These are phyloP conservation scores for Kwoniella shandongensis DNA, from an alignment of 768 basidiomycete species.

Conservation along the genomic window DNA sequence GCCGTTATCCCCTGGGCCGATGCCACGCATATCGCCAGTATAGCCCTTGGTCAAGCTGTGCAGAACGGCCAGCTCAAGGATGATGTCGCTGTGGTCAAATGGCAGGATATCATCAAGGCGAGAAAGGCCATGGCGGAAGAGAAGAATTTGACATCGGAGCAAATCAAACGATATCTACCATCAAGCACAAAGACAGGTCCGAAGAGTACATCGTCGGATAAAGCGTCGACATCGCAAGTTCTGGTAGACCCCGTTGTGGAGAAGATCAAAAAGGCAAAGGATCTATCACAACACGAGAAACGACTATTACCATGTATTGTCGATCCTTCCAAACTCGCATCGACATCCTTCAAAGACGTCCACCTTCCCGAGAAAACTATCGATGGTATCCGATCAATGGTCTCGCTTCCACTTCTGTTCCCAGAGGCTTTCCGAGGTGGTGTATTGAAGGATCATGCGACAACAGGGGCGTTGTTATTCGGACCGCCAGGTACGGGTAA, in stretches of 20 bases:
- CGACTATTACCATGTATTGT: conserved; percentile 81
- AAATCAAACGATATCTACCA: conserved; percentile 20
- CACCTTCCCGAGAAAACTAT: conserved; percentile 85
- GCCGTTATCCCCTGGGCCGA: conserved; percentile 14
- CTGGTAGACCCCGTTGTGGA: conserved; percentile 68
- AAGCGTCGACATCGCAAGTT: conserved; percentile 21
- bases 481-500: conserved; percentile 91
- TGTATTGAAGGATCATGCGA: conserved; percentile 84
- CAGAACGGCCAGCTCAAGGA: background rate
- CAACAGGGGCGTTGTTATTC: conserved; percentile 86
- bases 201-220: conserved; percentile 30
- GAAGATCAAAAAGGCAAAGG: conserved; percentile 68
- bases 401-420: conserved; percentile 81
- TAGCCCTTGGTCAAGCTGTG: conserved; percentile 17
- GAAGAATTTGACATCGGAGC: conserved; percentile 23
- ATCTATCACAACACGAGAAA: conserved; percentile 78
- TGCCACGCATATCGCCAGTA: conserved; percentile 21
- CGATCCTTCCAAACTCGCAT: conserved; percentile 63
- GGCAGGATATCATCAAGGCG: conserved; percentile 28
- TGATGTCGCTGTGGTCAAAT: conserved; percentile 11
- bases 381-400: conserved; percentile 86
- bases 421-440: conserved; percentile 84
- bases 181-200: background rate
- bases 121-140: conserved; percentile 11
- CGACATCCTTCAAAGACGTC: conserved; percentile 79